A percentile compares a stretch with the other conserved stretches of the same genome.
These are phyloP conservation scores for Oxyria digyna DNA, from an alignment of 148 eudicot genomes.

Conservation along the genomic window DNA sequence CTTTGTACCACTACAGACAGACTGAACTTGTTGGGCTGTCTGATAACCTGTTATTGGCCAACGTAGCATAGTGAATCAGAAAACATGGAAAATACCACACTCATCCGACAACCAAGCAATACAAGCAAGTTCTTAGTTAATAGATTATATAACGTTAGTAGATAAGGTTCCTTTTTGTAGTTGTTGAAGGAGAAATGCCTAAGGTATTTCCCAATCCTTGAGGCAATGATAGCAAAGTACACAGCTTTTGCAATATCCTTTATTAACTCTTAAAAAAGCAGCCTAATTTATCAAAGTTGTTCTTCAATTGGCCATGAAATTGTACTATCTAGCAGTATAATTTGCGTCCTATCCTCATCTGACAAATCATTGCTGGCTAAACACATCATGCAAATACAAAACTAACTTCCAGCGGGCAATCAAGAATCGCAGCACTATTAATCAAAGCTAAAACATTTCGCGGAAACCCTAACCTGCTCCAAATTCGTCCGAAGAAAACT, in stretches of 20 bases:
- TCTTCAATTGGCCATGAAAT: neutral
- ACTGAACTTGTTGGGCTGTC: constrained; percentile 23
- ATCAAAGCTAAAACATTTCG: neutral
- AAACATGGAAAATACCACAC: neutral
- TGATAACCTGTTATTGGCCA: constrained; percentile 20
- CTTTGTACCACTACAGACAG: constrained; percentile 74
- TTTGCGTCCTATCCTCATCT: neutral
- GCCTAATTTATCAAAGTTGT: neutral
- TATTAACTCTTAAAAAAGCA: neutral
- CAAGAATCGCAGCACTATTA: neutral
- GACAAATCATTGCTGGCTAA: neutral
- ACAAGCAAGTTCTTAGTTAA: neutral
- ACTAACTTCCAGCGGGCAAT: neutral
- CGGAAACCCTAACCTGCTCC: constrained; percentile 22
- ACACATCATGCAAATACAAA: neutral
- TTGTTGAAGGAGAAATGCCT: neutral
- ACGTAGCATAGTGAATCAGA: neutral
- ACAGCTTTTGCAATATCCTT: neutral
- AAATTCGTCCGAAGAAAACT: constrained; percentile 53
- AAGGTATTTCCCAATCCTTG: neutral
- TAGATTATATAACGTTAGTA: neutral
- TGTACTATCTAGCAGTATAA: neutral
- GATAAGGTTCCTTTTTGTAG: neutral
- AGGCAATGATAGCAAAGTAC: neutral
- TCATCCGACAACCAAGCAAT: neutral